phyloP scores from a whole-genome alignment of 306 rosid genomes.

The Ceratonia siliqua region DNA sequence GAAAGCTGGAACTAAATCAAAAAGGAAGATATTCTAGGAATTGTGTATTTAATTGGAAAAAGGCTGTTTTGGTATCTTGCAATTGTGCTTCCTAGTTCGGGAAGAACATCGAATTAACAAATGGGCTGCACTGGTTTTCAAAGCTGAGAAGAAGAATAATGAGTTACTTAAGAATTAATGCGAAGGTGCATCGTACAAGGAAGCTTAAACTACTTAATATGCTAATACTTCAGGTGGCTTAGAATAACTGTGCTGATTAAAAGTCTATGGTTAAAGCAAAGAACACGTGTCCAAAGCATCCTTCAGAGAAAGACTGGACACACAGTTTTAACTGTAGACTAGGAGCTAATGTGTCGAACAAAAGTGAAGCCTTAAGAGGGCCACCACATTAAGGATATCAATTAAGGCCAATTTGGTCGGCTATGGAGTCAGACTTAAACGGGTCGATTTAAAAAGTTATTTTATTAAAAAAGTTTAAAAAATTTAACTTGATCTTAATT shows the following conservation, averaged over 20 bases:
- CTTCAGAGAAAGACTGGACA: conserved; percentile 37
- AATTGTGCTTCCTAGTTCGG: not conserved
- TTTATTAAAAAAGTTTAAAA: too few species aligned
- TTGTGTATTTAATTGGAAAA: not conserved
- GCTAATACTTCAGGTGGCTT: not conserved
- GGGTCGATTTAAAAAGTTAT: too few species aligned
- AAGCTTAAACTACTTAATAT: too few species aligned
- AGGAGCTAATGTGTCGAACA: not conserved
- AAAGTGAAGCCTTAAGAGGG: not conserved
- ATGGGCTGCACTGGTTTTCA: not conserved
- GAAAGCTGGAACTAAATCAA: not conserved
- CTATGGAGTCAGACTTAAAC: too few species aligned
- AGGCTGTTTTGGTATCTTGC: not conserved
- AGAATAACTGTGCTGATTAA: conserved; percentile 6
- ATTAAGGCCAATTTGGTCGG: not conserved
- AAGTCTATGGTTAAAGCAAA: conserved; percentile 51
- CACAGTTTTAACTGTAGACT: not conserved
- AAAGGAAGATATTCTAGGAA: not conserved
- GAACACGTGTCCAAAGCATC: conserved; percentile 52
- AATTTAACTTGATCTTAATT: too few species aligned
- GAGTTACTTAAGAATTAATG: not conserved
- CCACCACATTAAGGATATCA: not conserved
- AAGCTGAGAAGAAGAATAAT: conserved; percentile 3
- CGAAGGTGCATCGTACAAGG: not conserved
- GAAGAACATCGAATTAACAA: not conserved